Evolutionary conservation across 768 basidiomycete genomes (phyloP), one percentile per base, ranked within the genome.

Genomic region (Lepiota venenata): DNA sequence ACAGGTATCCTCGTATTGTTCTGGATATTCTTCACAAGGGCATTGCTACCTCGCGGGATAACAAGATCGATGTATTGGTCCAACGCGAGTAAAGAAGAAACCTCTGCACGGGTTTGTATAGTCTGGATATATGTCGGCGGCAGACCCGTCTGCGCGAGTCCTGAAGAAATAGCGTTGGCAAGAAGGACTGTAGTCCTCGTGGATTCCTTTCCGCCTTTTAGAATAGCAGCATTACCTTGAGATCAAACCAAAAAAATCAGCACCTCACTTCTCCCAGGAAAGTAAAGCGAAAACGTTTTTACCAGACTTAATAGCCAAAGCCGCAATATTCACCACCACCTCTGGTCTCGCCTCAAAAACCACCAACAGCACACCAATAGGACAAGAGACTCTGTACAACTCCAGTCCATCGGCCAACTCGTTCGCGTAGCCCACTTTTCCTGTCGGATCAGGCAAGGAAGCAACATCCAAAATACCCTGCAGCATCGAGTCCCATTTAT

Each of bases 321-420:
- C 83, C 4, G 97, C 92, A 58, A 99, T 98, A 67, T 98, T 98
- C 38, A 98, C 91, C 21, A 98, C 93, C 11, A 99, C 96, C 67
- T 99, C 97, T 1, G 97, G 97, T 25, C 96, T 81, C 2, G 96
- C 91, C 69, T 98, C 97, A 62, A 99, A 99, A 57, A 99, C 96
- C 58, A 98, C 92, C 47, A 99, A 78, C 11, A 99, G 75, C 1
- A 97, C 94, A 18, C 97, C 97, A 58, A 99, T 95, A 0, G 97
- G 95, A 64, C 96, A 98, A 0, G 96, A 91, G 1, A 98, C 89
- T 27, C 93, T 85, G 70, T 96, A 93, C 2, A 99, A 79, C 60
- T 97, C 91, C 18, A 98, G 77, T 0, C 74, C 80, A 53, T 93
- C 89, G 64, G 94, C 94, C 35, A 99, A 76, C 63, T 91, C 82